Conservation (phyloP, 192 early-diverging fungal genomes). For the Entomortierella beljakovae region DNA sequence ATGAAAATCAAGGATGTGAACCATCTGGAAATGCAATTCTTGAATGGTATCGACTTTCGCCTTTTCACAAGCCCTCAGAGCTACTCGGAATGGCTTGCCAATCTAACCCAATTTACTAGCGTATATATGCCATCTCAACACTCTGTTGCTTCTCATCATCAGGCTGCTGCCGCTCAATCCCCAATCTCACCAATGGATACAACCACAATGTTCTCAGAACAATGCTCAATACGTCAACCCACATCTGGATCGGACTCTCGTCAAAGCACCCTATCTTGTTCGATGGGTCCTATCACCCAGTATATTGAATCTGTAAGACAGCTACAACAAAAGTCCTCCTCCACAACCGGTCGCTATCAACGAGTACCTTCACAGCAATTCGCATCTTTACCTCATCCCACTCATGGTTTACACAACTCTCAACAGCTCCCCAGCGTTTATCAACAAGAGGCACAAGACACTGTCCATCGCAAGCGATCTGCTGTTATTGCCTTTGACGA, state of each 20-base stretch:
- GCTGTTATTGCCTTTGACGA: conserved; percentile 47
- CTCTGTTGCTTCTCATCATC: conserved; percentile 34
- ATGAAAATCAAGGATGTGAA: conserved; percentile 86
- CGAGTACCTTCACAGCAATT: conserved; percentile 17
- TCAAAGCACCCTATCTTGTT: conserved; percentile 12
- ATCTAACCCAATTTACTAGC: conserved; percentile 54
- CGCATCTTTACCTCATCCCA: neutral
- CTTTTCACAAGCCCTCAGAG: conserved; percentile 77
- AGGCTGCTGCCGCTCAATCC: conserved; percentile 33
- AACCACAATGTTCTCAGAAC: neutral
- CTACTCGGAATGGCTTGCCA: conserved; percentile 75
- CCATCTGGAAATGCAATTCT: conserved; percentile 87
- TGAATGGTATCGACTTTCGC: conserved; percentile 78
- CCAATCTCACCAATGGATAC: conserved; percentile 36
- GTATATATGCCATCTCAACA: conserved; percentile 49
- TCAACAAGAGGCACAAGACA: conserved; percentile 11
- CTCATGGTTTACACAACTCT: neutral
- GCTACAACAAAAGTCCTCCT: conserved; percentile 19
- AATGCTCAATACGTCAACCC: neutral
- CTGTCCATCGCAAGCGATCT: conserved; percentile 43
- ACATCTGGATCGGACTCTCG: neutral
- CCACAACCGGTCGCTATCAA: conserved; percentile 15
- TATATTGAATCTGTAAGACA: conserved; percentile 48
- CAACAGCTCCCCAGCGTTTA: conserved; percentile 4
- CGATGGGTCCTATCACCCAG: conserved; percentile 38